Evolutionary conservation across 805 yeast genomes (phyloP).

Genomic region (Starmerella sirachaensis): DNA sequence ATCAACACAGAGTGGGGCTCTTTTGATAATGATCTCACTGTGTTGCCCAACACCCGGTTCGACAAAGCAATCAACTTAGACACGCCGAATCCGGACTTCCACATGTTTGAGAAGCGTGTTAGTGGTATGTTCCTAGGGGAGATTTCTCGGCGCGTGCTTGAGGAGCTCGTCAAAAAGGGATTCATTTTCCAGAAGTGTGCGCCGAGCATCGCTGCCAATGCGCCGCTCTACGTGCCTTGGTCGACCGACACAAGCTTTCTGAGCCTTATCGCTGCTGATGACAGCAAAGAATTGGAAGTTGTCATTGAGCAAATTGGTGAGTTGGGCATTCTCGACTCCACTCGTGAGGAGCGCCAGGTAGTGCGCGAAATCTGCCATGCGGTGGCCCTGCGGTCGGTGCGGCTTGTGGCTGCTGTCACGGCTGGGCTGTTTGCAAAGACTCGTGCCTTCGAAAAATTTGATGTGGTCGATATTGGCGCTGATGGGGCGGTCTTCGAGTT

Average conservation of each 20-base stretch:
- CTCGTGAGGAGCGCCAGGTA: conserved; percentile 56
- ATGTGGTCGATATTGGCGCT: conserved; percentile 81
- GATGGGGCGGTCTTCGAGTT: conserved; percentile 92
- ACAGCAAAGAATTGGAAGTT: conserved; percentile 44
- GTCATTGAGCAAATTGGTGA: conserved; percentile 32
- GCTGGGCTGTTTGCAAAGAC: conserved; percentile 68
- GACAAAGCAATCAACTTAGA: conserved; percentile 58
- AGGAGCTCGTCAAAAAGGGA: conserved; percentile 48
- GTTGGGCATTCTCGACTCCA: conserved; percentile 52
- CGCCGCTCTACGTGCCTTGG: conserved; percentile 43
- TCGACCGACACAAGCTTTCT: conserved; percentile 70
- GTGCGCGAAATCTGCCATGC: conserved; percentile 67
- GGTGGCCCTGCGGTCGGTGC: conserved; percentile 80
- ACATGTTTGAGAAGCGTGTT: conserved; percentile 85
- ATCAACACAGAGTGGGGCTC: conserved; percentile 98
- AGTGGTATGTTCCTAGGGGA: conserved; percentile 93
- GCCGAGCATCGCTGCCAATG: conserved; percentile 27
- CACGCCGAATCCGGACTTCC: conserved; percentile 76
- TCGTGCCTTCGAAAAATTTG: conserved; percentile 50
- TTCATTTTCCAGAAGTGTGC: conserved; percentile 36
- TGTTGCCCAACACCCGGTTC: conserved; percentile 66
- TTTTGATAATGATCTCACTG: conserved; percentile 69
- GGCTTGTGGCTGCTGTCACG: conserved; percentile 74
- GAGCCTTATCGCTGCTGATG: conserved; percentile 77
- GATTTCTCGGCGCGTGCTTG: conserved; percentile 57